Evolutionary conservation across 495 filamentous ascomycete species (phyloP), one percentile per base, ranked within the genome.

Genomic region (Xylaria longipes): DNA sequence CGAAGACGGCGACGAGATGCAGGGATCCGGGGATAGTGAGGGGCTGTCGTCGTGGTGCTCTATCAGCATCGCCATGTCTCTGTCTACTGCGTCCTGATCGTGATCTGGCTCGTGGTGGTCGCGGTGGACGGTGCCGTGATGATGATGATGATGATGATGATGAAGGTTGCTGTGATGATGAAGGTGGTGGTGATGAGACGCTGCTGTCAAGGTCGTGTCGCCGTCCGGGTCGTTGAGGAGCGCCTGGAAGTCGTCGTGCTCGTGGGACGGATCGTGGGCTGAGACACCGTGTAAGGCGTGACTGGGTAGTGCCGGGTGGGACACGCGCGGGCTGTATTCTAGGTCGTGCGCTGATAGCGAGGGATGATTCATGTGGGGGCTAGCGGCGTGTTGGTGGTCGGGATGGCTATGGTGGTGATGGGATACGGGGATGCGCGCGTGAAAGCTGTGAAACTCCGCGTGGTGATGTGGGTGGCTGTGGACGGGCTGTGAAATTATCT

Each of bases 11-110:
- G 92, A 71, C 85, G 93, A 75, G 68, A 37, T 12, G 58, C 45
- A 45, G 91, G 93, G 60, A 93, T 94, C 92, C 91, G 92, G 50
- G 86, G 87, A 77, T 80, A 91, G 76, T 90, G 69, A 33, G 65
- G 31, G 35, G 33, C 37, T 87, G 33, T 61, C 87, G 33, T 76
- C 73, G 35, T 70, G 71, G 56, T 79, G 76, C 48, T 86, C 84
- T 65, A 88, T 85, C 35, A 88, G 68, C 87, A 88, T 87, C 67
- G 86, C 85, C 58, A 88, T 72, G 72, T 87, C 86, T 43, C 79
- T 79, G 68, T 87, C 80, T 45, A 84, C 80, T 1, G 82, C 84
- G 5, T 79, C 85, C 41, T 77, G 73, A 25, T 70, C 65, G 6
- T 70, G 75, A 12, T 66, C 63, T 12, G 17, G 41, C 1, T 5